Percentiles rank a stretch among this genome's conserved stretches.
Evolutionary conservation across 805 yeast genomes (phyloP).

Genomic region (Teunomyces cretensis): DNA sequence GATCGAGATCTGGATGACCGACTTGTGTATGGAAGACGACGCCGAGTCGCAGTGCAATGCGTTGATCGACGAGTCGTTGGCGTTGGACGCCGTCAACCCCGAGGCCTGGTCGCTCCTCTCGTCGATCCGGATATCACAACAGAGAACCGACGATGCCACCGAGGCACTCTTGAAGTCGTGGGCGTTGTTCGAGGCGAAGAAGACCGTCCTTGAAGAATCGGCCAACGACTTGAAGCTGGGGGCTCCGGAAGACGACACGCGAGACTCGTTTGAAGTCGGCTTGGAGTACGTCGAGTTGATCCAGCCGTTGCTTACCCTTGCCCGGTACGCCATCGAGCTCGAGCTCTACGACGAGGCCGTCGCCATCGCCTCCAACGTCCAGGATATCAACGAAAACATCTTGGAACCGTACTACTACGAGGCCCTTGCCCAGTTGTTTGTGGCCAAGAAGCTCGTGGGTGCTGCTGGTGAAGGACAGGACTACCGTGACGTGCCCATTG

Average conservation of each 20-base stretch:
- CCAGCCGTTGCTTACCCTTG: conserved; percentile 70
- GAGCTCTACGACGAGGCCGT: conserved; percentile 67
- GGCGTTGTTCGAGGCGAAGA: conserved; percentile 60
- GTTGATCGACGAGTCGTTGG: conserved; percentile 62
- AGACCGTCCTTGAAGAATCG: conserved; percentile 46
- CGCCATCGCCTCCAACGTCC: conserved; percentile 61
- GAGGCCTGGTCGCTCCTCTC: conserved; percentile 83
- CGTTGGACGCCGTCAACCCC: conserved; percentile 61
- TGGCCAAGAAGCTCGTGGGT: conserved; percentile 25
- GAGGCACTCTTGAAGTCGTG: conserved; percentile 69
- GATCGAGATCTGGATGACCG: conserved; percentile 98
- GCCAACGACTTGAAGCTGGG: conserved; percentile 20
- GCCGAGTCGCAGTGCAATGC: conserved; percentile 82
- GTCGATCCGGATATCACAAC: conserved; percentile 88
- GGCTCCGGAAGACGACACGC: conserved; percentile 20
- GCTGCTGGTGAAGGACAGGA: conserved; percentile 21
- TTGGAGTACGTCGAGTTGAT: conserved; percentile 63
- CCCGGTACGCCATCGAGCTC: conserved; percentile 76
- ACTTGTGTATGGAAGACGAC: conserved; percentile 87
- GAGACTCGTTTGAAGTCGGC: conserved; percentile 44
- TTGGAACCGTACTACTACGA: conserved; percentile 81
- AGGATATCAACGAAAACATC: conserved; percentile 81
- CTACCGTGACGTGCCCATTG: conserved; percentile 39
- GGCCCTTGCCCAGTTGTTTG: conserved; percentile 66
- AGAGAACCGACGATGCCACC: conserved; percentile 67